Base-by-base conservation (phyloP, 2,329 filamentous ascomycete genomes). In the Fusarium sp. region DNA sequence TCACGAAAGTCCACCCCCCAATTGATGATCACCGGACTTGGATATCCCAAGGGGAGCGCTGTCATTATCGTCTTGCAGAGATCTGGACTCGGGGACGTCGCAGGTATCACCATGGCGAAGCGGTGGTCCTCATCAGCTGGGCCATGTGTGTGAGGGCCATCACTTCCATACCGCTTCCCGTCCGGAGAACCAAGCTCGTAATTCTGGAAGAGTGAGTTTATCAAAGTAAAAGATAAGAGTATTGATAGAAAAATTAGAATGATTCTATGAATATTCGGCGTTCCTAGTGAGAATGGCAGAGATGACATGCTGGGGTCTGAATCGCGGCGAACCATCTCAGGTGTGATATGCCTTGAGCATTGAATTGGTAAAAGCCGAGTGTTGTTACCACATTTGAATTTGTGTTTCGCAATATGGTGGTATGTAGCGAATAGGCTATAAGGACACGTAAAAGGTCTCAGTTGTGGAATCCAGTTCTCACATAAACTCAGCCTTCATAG, bases 101-200 rank as follows among this genome's bases (percentile, higher is more conserved):
- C 56, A n/a, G 59, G 59, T 7, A 62, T 20, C 17, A 62, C 41
- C 7, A 62, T 25, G 15, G 56, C 59, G 14, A 62, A 62, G 22
- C 43, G 49, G 4, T 41, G 59, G 41, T 62, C 56, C 8, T 20
- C 37, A 2, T 60, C 56, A 11, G 13, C 19, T 7, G 17, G 7
- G 7, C 17, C 9, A 10, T 22, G 20, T 7, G 17, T 15, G n/a
- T 23, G 17, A 37, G 17, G 8, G 8, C 8, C 6, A 5, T n/a
- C 17, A n/a, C 15, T 7, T 9, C 9, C 35, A 19, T 37, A 37
- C 17, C 9, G 17, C n/a, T 19, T 7, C n/a, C 7, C 4, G 8
- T 37, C 17, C 17, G 35, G 17, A n/a, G 17, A 3, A 10, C n/a
- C 2, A 37, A n/a, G 17, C 7, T 37, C 35, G 7, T n/a, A 37